phyloP scores from a whole-genome alignment of 2,329 filamentous ascomycete species.

The Ophiostoma piceae region DNA sequence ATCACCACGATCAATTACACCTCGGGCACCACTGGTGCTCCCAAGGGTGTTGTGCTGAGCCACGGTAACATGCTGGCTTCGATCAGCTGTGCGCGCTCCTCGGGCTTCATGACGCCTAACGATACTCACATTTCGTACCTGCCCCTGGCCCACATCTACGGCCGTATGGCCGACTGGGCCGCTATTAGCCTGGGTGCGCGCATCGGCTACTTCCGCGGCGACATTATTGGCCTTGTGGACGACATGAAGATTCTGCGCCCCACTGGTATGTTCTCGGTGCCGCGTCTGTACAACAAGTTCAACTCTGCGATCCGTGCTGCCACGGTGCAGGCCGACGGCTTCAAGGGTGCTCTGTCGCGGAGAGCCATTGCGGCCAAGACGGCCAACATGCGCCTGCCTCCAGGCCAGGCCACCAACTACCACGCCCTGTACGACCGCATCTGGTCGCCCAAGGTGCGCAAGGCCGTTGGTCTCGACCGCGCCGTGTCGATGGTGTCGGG shows the following conservation, averaged over 20 bases:
- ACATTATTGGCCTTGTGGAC: slow-evolving; percentile 78
- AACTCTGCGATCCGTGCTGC: slow-evolving; percentile 73
- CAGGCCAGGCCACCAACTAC: slow-evolving; percentile 69
- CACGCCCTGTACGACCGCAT: slow-evolving; percentile 79
- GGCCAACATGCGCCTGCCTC: slow-evolving; percentile 66
- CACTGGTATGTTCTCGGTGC: slow-evolving; percentile 80
- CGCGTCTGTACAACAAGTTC: slow-evolving; percentile 86
- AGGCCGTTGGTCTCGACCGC: slow-evolving; percentile 75
- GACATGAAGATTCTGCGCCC: slow-evolving; percentile 85
- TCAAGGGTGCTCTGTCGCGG: slow-evolving; percentile 75
- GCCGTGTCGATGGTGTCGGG: slow-evolving; percentile 73
- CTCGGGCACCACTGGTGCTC: slow-evolving; percentile 75
- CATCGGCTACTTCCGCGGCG: slow-evolving; percentile 91
- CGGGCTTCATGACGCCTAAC: slow-evolving; percentile 44
- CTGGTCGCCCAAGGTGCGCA: slow-evolving; percentile 81
- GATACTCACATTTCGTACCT: slow-evolving; percentile 80
- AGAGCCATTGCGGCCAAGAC: slow-evolving; percentile 76
- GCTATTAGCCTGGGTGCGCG: slow-evolving; percentile 65
- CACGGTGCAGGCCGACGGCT: slow-evolving; percentile 71
- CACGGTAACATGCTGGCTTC: slow-evolving; percentile 77
- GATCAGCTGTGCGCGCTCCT: slow-evolving; percentile 55
- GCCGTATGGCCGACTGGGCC: slow-evolving; percentile 74
- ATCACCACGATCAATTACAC: slow-evolving; percentile 88
- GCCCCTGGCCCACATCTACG: slow-evolving; percentile 90
- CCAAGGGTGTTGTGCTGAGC: slow-evolving; percentile 78